Percentiles rank a stretch among this genome's conserved stretches.
Evolutionary conservation across 176 grass and related monocot species (phyloP).

Genomic region (Rhynchospora breviuscula): DNA sequence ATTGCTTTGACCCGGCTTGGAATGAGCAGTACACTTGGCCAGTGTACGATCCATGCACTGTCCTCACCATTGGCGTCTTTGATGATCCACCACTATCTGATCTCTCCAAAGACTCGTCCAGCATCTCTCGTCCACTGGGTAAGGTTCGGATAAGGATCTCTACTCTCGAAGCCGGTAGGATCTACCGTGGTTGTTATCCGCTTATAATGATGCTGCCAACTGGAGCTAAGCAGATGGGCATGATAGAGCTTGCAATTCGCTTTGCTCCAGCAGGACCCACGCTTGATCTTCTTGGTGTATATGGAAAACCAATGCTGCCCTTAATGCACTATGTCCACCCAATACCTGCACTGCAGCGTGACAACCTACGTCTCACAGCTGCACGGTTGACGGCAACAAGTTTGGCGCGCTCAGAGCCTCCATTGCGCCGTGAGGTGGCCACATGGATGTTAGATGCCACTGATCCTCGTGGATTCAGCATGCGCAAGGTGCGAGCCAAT

Average conservation of each 20-base stretch:
- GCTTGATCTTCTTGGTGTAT: slow-evolving; percentile 58
- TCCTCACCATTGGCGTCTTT: slow-evolving; percentile 82
- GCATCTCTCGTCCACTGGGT: slow-evolving; percentile 53
- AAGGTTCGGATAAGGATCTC: slow-evolving; percentile 84
- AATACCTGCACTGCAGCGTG: slow-evolving; percentile 32
- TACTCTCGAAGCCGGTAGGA: slow-evolving; percentile 48
- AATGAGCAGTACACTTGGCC: slow-evolving; percentile 99
- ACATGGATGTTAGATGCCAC: slow-evolving; percentile 74
- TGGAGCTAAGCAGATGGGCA: slow-evolving; percentile 80
- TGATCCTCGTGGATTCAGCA: slow-evolving; percentile 81
- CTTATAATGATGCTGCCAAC: slow-evolving; percentile 63
- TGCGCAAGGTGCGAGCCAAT: slow-evolving; percentile 87
- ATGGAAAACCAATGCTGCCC: slow-evolving; percentile 49
- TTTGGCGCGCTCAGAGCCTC: slow-evolving; percentile 66
- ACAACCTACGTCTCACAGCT: slow-evolving; percentile 51
- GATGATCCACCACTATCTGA: slow-evolving; percentile 46
- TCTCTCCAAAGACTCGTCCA: slow-evolving; percentile 17
- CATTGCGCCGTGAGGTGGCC: slow-evolving; percentile 63
- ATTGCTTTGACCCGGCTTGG: slow-evolving; percentile 83
- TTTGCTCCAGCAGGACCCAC: slow-evolving; percentile 49
- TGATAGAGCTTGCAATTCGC: slow-evolving; percentile 72
- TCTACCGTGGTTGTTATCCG: slow-evolving; percentile 70
- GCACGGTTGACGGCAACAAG: slow-evolving; percentile 49
- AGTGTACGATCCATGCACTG: slow-evolving; percentile 81
- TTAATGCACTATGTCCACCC: slow-evolving; percentile 66